phyloP scores from a whole-genome alignment of 1,284 basidiomycete species.

The Apiotrichum siamense region DNA sequence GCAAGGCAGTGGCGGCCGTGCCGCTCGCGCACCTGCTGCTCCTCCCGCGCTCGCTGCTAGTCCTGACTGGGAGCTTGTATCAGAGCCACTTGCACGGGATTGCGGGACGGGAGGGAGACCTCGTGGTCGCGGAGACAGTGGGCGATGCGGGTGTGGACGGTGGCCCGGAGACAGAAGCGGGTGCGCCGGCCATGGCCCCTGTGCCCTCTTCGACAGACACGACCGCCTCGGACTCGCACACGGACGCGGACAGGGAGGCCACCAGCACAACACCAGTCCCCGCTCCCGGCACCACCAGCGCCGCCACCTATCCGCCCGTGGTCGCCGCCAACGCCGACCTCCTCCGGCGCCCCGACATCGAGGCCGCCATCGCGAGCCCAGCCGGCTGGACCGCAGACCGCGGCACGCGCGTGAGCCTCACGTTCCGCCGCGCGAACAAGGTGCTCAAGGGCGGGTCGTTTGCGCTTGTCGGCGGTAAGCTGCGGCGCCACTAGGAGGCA shows the following conservation, averaged over 20 bases:
- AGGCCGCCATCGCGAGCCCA: constrained; percentile 49
- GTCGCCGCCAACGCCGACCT: constrained; percentile 57
- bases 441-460: constrained; percentile 50
- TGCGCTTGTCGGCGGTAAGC: constrained; percentile 5
- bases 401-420: constrained; percentile 68
- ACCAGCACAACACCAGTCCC: not conserved
- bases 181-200: too few species aligned
- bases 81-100: constrained; percentile 69
- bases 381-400: constrained; percentile 53
- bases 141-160: too few species aligned
- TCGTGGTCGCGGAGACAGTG: constrained; percentile 5
- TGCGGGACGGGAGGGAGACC: constrained; percentile 54
- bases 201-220: too few species aligned
- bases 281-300: constrained; percentile 13
- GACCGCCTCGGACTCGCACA: constrained; percentile 7
- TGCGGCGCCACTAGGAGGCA: constrained; percentile 4
- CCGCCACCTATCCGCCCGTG: constrained; percentile 26
- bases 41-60: constrained; percentile 71
- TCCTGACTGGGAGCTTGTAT: constrained; percentile 67
- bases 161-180: too few species aligned
- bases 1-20: constrained; percentile 56
- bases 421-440: constrained; percentile 73
- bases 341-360: constrained; percentile 49
- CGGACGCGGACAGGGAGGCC: not conserved
- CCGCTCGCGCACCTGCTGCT: constrained; percentile 70